Evolutionary conservation across 164 flowering plant species (phyloP).

Genomic region (Umbilicus rupestris): DNA sequence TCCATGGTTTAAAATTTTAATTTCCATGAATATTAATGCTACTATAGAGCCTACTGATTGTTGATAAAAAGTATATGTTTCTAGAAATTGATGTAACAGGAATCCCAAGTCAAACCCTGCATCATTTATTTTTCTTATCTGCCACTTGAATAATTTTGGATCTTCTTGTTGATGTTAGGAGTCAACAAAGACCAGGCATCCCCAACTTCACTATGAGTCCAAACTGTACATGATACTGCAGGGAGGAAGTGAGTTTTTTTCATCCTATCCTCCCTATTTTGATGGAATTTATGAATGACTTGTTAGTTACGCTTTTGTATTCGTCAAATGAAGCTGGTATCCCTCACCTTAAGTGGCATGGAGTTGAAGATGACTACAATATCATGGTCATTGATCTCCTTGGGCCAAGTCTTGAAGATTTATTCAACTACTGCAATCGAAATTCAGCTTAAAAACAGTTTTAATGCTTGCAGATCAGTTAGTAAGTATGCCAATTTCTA

Average conservation of each 20-base stretch:
- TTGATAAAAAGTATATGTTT: too few species aligned
- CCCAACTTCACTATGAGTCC: constrained; percentile 43
- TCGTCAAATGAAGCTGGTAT: constrained; percentile 32
- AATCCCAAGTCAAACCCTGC: not conserved
- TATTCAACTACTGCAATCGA: constrained; percentile 53
- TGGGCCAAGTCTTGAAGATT: constrained; percentile 62
- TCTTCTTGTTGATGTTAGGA: constrained; percentile 17
- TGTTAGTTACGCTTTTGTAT: not conserved
- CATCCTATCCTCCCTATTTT: not conserved
- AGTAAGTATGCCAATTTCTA: constrained; percentile 21
- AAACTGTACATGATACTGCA: constrained; percentile 39
- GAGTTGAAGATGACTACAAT: constrained; percentile 59
- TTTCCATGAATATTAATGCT: too few species aligned
- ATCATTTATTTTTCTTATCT: not conserved
- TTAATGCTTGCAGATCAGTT: constrained; percentile 67
- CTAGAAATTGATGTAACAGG: not conserved
- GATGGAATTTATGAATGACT: not conserved
- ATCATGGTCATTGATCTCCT: constrained; percentile 64
- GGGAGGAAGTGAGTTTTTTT: constrained; percentile 35
- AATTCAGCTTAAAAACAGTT: constrained; percentile 54
- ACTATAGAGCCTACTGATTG: too few species aligned
- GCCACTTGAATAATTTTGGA: not conserved
- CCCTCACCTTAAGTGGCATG: constrained; percentile 61
- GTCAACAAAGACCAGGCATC: constrained; percentile 30
- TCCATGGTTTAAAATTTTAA: too few species aligned